phyloP scores from a whole-genome alignment of 176 grass and related monocot genomes.

The Aegilops speltoides region DNA sequence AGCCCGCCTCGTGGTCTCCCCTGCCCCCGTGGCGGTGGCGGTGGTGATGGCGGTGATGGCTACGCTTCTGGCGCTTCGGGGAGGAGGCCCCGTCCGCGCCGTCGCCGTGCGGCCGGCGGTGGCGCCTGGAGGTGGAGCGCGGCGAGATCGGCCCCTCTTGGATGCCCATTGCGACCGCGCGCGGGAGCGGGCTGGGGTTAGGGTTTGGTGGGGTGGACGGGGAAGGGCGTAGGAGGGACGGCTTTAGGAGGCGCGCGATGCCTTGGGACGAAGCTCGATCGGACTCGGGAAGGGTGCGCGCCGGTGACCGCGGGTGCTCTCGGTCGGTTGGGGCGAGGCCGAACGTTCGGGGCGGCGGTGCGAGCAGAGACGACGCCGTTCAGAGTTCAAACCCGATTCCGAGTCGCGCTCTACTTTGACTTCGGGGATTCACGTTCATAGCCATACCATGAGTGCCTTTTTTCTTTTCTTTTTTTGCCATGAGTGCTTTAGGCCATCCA shows the following conservation, averaged over 20 bases:
- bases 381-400: not conserved
- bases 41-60: not conserved
- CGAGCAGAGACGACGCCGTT: not conserved
- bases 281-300: not conserved
- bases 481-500: too few relatives aligned
- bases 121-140: not conserved
- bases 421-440: too few relatives aligned
- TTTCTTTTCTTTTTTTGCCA: too few relatives aligned
- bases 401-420: not conserved
- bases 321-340: not conserved
- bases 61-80: conserved; percentile 66
- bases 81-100: conserved; percentile 19
- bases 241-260: not conserved
- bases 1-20: not conserved
- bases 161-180: not conserved
- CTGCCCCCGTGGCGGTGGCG: not conserved
- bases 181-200: not conserved
- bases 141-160: not conserved
- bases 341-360: too few relatives aligned
- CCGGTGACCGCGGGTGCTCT: not conserved
- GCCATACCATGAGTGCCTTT: too few relatives aligned
- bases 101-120: not conserved
- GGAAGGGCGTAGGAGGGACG: not conserved
- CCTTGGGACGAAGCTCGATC: not conserved
- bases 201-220: not conserved